phyloP scores from a whole-genome alignment of 2,329 filamentous ascomycete genomes.

The Verticillium albo-atrum region DNA sequence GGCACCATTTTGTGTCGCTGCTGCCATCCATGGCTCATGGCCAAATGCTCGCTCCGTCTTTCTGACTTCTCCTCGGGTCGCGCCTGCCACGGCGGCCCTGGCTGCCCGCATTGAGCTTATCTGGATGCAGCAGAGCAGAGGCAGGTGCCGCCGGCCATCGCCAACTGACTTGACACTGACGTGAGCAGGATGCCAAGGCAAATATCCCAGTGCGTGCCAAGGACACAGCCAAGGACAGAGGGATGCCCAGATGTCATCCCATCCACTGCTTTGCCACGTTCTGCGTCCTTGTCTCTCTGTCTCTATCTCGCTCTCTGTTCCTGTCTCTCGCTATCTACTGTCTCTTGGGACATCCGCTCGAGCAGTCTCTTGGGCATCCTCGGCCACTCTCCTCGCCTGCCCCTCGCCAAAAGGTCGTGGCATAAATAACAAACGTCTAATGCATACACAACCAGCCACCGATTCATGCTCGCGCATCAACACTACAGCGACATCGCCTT shows the following conservation, averaged over 20 bases:
- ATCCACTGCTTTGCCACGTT: not conserved
- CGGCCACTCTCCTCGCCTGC: not conserved
- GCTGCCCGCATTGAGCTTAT: not conserved
- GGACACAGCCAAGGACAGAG: too few relatives aligned
- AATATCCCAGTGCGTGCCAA: too few relatives aligned
- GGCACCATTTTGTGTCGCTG: too few relatives aligned
- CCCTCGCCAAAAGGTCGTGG: not conserved
- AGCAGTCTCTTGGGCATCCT: not conserved
- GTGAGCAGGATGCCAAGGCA: not conserved
- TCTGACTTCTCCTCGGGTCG: not conserved
- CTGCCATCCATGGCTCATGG: not conserved
- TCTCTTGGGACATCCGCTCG: too few relatives aligned
- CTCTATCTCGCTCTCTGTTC: not conserved
- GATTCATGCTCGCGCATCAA: not conserved
- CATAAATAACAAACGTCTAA: not conserved
- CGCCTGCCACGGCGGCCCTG: not conserved
- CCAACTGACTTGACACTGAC: too few relatives aligned
- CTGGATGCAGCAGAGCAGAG: not conserved
- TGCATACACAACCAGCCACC: not conserved
- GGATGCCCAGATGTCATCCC: not conserved
- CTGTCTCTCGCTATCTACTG: too few relatives aligned
- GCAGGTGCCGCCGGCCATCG: not conserved
- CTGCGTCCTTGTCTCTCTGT: not conserved
- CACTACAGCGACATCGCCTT: not conserved
- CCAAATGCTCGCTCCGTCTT: not conserved